Evolutionary conservation across 257 asterid species (phyloP).

Genomic region (Primulina tabacum): DNA sequence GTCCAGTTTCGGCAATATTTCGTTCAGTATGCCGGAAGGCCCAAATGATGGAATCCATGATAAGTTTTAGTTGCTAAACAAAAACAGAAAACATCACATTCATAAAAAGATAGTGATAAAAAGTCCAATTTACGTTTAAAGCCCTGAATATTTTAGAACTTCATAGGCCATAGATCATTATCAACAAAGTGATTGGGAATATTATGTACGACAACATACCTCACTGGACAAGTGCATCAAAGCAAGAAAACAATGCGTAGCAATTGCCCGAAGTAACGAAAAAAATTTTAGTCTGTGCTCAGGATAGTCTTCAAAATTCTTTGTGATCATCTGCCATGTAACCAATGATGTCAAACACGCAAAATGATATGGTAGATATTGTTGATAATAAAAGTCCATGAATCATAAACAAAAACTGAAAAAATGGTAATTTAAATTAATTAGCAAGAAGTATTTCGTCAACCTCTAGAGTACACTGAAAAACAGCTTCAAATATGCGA

Average conservation of each 20-base stretch:
- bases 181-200: conserved; percentile 10
- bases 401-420: neutral
- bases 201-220: conserved; percentile 36
- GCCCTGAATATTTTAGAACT: conserved; percentile 2
- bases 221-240: conserved; percentile 82
- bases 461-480: conserved; percentile 98
- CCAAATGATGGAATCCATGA: conserved; percentile 98
- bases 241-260: conserved; percentile 90
- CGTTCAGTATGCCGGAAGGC: conserved; percentile 99
- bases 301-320: conserved; percentile 97
- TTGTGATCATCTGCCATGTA: conserved; percentile 82
- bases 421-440: neutral
- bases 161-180: conserved; percentile 6
- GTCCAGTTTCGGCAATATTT: conserved; percentile 98
- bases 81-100: conserved; percentile 21
- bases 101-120: neutral
- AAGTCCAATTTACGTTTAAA: conserved; percentile 12
- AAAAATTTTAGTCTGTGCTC: conserved; percentile 98
- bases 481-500: conserved; percentile 93
- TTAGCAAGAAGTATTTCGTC: conserved; percentile 14
- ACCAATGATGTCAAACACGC: conserved; percentile 14
- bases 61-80: conserved; percentile 88
- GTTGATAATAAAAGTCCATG: neutral
- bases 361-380: neutral
- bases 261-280: conserved; percentile 91